Percentiles rank a stretch among this genome's conserved stretches.
These are phyloP conservation scores for Geotrichum aggregatum DNA, from an alignment of 1,139 yeast species.

Conservation along the genomic window DNA sequence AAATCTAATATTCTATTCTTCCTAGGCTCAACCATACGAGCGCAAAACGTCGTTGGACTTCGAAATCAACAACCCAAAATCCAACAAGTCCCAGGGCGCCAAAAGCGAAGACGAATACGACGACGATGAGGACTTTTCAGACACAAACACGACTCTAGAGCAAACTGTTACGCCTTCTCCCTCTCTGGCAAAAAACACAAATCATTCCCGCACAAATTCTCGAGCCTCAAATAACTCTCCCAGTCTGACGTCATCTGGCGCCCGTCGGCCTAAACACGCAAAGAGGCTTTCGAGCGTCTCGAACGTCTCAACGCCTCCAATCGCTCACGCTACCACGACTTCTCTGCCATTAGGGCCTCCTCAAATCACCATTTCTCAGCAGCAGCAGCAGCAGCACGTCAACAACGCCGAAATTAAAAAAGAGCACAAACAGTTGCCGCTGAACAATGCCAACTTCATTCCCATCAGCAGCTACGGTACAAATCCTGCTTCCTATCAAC, in stretches of 20 bases:
- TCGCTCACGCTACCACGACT: background rate
- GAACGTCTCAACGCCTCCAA: background rate
- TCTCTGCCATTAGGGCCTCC: background rate
- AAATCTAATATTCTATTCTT: background rate
- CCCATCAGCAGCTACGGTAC: background rate
- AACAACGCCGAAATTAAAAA: background rate
- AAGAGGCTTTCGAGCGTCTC: conserved; percentile 3
- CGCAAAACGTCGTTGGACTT: conserved; percentile 32
- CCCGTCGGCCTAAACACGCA: conserved; percentile 2
- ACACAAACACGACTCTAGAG: conserved; percentile 5
- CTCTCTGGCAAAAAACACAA: background rate
- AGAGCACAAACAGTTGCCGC: too few relatives aligned
- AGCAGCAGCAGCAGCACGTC: background rate
- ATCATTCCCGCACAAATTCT: conserved; percentile 13
- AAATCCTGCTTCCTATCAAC: background rate
- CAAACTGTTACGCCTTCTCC: conserved; percentile 12
- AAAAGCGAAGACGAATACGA: conserved; percentile 27
- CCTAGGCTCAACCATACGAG: conserved; percentile 34
- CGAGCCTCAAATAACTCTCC: conserved; percentile 2
- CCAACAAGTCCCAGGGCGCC: conserved; percentile 13
- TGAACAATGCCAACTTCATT: too few relatives aligned
- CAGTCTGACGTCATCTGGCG: background rate
- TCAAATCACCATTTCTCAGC: background rate
- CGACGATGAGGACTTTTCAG: conserved; percentile 22
- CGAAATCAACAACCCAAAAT: conserved; percentile 21